These are phyloP conservation scores for Talaromyces adpressus DNA, from an alignment of 495 filamentous ascomycete genomes.

Conservation along the genomic window DNA sequence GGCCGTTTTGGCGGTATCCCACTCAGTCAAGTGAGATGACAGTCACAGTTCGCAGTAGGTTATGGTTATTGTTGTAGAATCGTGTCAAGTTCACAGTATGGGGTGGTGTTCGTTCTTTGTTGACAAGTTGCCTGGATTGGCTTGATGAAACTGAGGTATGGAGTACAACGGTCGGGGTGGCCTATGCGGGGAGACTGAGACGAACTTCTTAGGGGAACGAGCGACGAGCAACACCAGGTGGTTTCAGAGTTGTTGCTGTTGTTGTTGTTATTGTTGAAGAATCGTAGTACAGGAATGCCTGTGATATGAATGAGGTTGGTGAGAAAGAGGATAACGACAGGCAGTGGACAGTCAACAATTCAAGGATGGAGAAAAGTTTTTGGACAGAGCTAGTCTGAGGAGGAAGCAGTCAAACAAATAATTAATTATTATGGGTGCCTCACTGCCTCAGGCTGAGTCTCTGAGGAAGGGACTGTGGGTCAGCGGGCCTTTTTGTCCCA, in stretches of 20 bases:
- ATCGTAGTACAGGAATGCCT: not conserved
- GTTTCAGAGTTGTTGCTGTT: not conserved
- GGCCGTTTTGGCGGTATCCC: conserved; percentile 3
- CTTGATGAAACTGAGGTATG: not conserved
- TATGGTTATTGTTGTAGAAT: not conserved
- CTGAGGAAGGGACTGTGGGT: not conserved
- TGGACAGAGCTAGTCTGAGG: not conserved
- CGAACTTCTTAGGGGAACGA: not conserved
- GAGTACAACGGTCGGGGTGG: not conserved
- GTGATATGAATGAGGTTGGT: not conserved
- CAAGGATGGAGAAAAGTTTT: not conserved
- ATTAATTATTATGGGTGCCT: not conserved
- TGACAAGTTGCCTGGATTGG: not conserved
- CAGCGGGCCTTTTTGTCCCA: not conserved
- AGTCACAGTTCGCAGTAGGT: not conserved
- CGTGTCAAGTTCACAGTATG: not conserved
- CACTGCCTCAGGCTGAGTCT: not conserved
- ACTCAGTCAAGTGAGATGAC: not conserved
- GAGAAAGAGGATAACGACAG: not conserved
- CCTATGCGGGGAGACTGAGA: not conserved
- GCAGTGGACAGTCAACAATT: not conserved
- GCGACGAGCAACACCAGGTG: not conserved
- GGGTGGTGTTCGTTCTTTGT: not conserved
- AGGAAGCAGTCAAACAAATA: not conserved
- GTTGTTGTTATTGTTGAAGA: not conserved